phyloP scores from a whole-genome alignment of 2,329 filamentous ascomycete species.

The Rhinocladiella similis region DNA sequence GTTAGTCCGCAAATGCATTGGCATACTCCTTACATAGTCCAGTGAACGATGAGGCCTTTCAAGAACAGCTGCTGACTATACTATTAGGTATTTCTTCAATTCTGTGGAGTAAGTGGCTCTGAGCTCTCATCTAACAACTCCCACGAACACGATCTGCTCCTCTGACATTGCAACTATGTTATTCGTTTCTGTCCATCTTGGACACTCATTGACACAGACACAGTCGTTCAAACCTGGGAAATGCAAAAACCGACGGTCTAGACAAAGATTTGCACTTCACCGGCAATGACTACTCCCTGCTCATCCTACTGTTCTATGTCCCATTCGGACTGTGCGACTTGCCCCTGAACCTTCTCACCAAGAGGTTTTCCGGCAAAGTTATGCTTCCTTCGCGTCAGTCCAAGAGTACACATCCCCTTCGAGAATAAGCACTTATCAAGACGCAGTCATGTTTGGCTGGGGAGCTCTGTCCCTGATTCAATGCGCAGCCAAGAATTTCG shows the following conservation, averaged over 20 bases:
- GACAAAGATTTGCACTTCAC: conserved; percentile 46
- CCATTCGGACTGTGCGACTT: conserved; percentile 53
- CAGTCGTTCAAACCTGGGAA: conserved; percentile 47
- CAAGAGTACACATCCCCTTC: conserved; percentile 13
- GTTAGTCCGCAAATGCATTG: conserved; percentile 26
- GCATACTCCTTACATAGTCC: too few species aligned
- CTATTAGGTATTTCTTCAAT: conserved; percentile 42
- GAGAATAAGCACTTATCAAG: background rate
- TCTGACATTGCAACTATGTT: too few species aligned
- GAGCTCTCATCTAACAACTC: background rate
- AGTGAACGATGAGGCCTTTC: background rate
- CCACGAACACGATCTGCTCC: too few species aligned
- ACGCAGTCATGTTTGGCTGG: conserved; percentile 48
- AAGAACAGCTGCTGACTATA: background rate
- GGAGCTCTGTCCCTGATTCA: conserved; percentile 50
- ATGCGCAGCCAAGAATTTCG: conserved; percentile 51
- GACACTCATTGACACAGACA: conserved; percentile 9
- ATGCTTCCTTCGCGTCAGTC: conserved; percentile 39
- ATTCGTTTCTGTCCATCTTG: background rate
- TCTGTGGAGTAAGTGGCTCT: conserved; percentile 28
- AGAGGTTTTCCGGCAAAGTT: conserved; percentile 46
- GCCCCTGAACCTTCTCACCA: conserved; percentile 51
- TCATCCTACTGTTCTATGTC: conserved; percentile 53
- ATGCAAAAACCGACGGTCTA: conserved; percentile 53
- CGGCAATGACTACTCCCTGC: conserved; percentile 45